Conservation (phyloP, 306 rosid genomes). For the cucumber (Cucumis sativus) region Cucumber_9930_V3 NC_026655.2:10785501-10786000, state of each 20-base stretch:
- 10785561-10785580: conserved; percentile 59
- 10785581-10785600: conserved; percentile 39
- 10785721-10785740: conserved; percentile 17
- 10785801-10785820: conserved; percentile 64
- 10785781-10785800: conserved; percentile 66
- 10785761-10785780: conserved; percentile 50
- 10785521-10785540: conserved; percentile 79
- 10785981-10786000: conserved; percentile 37
- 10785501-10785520: conserved; percentile 69
- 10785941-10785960: conserved; percentile 37
- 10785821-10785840: conserved; percentile 40
- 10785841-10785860: conserved; percentile 19
- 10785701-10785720: conserved; percentile 75
- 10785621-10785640: conserved; percentile 51
- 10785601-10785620: conserved; percentile 29
- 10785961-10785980: conserved; percentile 59
- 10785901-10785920: conserved; percentile 58
- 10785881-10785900: conserved; percentile 68
- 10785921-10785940: conserved; percentile 20
- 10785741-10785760: conserved; percentile 62
- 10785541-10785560: conserved; percentile 40
- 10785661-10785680: conserved; percentile 37
- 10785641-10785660: conserved; percentile 55
- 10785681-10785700: conserved; percentile 45
- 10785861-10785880: conserved; percentile 6